Base-by-base conservation (phyloP, 2,329 filamentous ascomycete genomes). In the Penicillium sp. region DNA sequence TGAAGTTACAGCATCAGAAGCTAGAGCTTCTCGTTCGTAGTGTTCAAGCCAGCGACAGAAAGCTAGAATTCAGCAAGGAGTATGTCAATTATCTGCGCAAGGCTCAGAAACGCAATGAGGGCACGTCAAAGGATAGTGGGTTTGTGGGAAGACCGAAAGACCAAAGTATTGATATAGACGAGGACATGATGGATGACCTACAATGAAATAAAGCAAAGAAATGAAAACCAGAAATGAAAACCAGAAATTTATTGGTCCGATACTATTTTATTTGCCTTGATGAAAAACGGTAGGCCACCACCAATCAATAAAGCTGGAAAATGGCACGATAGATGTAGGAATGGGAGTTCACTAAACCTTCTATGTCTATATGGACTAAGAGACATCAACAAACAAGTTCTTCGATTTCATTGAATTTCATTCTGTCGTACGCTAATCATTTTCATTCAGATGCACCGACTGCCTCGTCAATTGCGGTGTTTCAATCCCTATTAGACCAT, bases 21-120 rank as follows among this genome's bases (percentile, higher is more conserved):
- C 79, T 84, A 1, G 74, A 79, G 52, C 63, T 65, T 8, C 74
- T 87, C 5, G 75, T 80, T 20, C 71, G 75, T 21, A 77, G 79
- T 61, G 74, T 85, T 46, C 76, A 77, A 61, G 77, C 81, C 58
- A 79, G 78, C 16, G 83, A 85, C 60, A 75, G 78, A 53, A 79
- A 78, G 18, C 65, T 87, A 50, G 81, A 79, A 43, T 67, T 87
- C 43, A 81, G 77, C 55, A 82, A 80, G 63, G 84, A 87, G 65
- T 84, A 82, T 62, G 72, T 85, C 30, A 81, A 84, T 45, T 75
- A 75, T 51, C 58, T 80, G 52, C 79, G 77, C 64, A 81, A 75
- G 59, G 62, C 73, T 59, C 76, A 79, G 54, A 78, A 73, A 63
- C 68, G 65, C 59, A 59, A 62, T 26, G 62, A 64, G 9, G 53